phyloP scores from a whole-genome alignment of 371 early-diverging fungal species.

The Mortierella sp. region DNA sequence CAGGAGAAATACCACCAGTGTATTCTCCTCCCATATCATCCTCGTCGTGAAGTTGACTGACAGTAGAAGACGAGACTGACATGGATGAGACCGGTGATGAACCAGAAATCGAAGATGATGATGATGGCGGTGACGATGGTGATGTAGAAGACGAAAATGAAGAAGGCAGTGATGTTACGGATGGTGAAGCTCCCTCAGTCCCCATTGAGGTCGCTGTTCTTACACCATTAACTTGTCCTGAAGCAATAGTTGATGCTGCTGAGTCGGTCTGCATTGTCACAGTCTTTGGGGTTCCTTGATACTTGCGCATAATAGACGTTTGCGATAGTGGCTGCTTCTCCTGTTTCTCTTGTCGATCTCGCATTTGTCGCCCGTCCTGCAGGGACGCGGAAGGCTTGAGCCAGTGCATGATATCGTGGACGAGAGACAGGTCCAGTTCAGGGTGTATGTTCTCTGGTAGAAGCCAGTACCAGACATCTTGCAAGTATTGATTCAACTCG shows the following conservation, averaged over 20 bases:
- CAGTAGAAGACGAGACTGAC: neutral
- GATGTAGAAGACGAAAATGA: constrained; percentile 13
- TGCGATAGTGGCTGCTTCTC: neutral
- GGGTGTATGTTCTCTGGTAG: constrained; percentile 19
- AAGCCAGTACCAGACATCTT: constrained; percentile 43
- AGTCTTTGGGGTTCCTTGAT: neutral
- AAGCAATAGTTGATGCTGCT: too few species aligned
- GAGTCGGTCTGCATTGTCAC: neutral
- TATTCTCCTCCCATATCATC: too few species aligned
- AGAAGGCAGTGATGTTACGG: constrained; percentile 20
- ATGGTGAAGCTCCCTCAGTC: constrained; percentile 1
- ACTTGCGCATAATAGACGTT: neutral
- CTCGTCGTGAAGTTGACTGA: neutral
- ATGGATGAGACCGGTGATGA: constrained; percentile 4
- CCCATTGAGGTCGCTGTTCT: neutral
- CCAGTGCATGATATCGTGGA: constrained; percentile 39
- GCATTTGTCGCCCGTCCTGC: constrained; percentile 46
- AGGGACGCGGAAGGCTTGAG: constrained; percentile 34
- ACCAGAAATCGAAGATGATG: too few species aligned
- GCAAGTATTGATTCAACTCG: constrained; percentile 43
- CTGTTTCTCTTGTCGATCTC: constrained; percentile 15
- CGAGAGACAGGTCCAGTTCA: constrained; percentile 4
- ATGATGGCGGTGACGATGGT: constrained; percentile 11
- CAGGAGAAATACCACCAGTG: neutral
- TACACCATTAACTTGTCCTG: neutral